Conservation (phyloP, 2,329 filamentous ascomycete genomes). For the Xylariomycetidae sp. region DNA sequence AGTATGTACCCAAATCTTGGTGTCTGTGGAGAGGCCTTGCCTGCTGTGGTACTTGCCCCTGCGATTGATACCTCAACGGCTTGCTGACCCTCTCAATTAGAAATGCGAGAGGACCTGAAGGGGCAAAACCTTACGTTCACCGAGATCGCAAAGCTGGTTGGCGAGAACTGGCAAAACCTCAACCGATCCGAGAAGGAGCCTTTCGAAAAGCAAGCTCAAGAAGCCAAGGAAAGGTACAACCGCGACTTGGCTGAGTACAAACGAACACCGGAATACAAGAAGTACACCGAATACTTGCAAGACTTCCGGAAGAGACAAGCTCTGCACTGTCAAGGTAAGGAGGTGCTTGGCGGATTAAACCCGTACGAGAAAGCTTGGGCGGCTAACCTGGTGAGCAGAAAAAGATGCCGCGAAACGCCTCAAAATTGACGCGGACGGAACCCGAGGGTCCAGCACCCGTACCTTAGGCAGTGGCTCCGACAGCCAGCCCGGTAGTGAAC, state of each 20-base stretch:
- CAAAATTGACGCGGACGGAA: constrained; percentile 37
- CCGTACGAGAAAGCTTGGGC: neutral
- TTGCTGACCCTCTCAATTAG: too few species aligned
- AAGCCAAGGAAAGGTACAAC: constrained; percentile 72
- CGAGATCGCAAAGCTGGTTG: constrained; percentile 76
- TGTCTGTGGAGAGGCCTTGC: too few species aligned
- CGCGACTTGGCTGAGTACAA: constrained; percentile 69
- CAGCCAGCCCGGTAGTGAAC: constrained; percentile 41
- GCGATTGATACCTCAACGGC: constrained; percentile 2
- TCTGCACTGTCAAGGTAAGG: constrained; percentile 47
- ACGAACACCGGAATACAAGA: constrained; percentile 63
- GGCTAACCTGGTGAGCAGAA: constrained; percentile 28
- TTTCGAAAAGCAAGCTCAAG: constrained; percentile 65
- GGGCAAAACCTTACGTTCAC: constrained; percentile 73
- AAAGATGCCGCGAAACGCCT: constrained; percentile 44
- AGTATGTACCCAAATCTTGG: too few species aligned
- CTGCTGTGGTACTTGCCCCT: too few species aligned
- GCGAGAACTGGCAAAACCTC: constrained; percentile 74
- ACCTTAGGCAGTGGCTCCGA: constrained; percentile 43
- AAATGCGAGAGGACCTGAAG: constrained; percentile 72
- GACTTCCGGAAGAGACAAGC: constrained; percentile 74
- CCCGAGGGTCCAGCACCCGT: constrained; percentile 32
- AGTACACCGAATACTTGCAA: constrained; percentile 65
- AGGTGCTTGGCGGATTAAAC: constrained; percentile 2
- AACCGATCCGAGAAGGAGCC: constrained; percentile 61